These are phyloP conservation scores for Blastobotrys ciferrii DNA, from an alignment of 1,139 yeast genomes.

Conservation along the genomic window DNA sequence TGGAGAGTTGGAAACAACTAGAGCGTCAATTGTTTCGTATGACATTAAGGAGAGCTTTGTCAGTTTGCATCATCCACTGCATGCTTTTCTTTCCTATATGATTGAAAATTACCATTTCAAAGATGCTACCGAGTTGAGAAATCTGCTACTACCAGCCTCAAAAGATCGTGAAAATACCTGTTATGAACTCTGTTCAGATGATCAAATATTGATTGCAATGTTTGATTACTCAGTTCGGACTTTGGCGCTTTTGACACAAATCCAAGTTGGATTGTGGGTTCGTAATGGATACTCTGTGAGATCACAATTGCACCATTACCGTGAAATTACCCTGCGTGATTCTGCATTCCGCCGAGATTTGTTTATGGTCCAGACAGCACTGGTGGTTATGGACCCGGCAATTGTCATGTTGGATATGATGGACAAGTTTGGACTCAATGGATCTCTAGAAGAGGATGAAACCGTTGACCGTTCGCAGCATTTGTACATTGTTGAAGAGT, in stretches of 20 bases:
- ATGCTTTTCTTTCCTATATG: constrained; percentile 69
- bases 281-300: constrained; percentile 80
- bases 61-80: constrained; percentile 79
- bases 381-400: constrained; percentile 58
- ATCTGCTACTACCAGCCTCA: constrained; percentile 23
- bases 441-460: constrained; percentile 9
- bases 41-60: constrained; percentile 50
- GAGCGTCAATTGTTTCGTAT: constrained; percentile 36
- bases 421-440: constrained; percentile 7
- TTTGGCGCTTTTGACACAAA: constrained; percentile 69
- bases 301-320: constrained; percentile 76
- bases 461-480: constrained; percentile 30
- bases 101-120: constrained; percentile 50
- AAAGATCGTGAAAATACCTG: constrained; percentile 14
- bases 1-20: constrained; percentile 15
- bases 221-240: constrained; percentile 80
- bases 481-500: constrained; percentile 76
- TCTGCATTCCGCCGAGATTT: constrained; percentile 77
- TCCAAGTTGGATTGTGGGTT: constrained; percentile 83
- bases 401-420: constrained; percentile 54
- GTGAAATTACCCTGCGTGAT: constrained; percentile 79
- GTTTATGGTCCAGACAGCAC: constrained; percentile 65
- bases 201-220: constrained; percentile 35
- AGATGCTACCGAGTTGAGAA: constrained; percentile 34
- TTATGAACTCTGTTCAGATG: constrained; percentile 10